phyloP scores from a whole-genome alignment of 352 stramenopile genomes.

The Pythium sp. region DNA sequence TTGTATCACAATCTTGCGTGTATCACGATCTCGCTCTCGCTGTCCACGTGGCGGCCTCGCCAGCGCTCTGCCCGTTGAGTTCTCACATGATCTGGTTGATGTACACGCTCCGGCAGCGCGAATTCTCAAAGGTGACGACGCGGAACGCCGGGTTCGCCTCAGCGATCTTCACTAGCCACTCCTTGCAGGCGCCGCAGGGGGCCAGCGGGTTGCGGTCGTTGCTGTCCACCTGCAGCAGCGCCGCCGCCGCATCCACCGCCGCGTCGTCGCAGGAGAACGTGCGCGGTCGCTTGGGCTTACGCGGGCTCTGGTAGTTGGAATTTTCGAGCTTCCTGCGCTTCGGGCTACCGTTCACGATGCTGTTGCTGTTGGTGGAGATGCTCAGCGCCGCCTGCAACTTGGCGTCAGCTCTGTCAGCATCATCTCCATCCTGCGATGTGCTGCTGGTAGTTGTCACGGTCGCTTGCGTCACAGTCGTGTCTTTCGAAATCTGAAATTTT shows the following conservation, averaged over 20 bases:
- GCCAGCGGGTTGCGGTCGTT: constrained; percentile 95
- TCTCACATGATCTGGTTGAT: constrained; percentile 77
- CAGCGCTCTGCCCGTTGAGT: not conserved
- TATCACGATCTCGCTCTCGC: not conserved
- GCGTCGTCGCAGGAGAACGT: constrained; percentile 80
- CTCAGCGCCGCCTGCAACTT: not conserved
- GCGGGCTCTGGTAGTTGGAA: constrained; percentile 18
- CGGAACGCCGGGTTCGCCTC: constrained; percentile 97
- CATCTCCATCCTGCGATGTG: not conserved
- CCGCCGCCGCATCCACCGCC: constrained; percentile 40
- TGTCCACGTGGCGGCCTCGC: not conserved
- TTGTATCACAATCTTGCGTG: not conserved
- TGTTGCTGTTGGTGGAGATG: constrained; percentile 8
- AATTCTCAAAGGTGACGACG: constrained; percentile 96
- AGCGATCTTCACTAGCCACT: constrained; percentile 99
- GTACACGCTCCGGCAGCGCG: constrained; percentile 91
- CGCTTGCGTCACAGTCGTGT: not conserved
- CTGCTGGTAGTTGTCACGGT: not conserved
- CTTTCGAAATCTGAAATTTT: constrained; percentile 15
- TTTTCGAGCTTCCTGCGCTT: constrained; percentile 17
- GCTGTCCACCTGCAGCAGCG: constrained; percentile 21
- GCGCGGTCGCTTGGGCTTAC: constrained; percentile 80
- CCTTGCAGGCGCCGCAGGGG: constrained; percentile 97
- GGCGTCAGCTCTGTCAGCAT: not conserved
- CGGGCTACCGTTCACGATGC: not conserved